Evolutionary conservation across 345 rosid genomes (phyloP), one percentile per base, ranked within the genome.

Genomic region (Dipteronia dyeriana): DNA sequence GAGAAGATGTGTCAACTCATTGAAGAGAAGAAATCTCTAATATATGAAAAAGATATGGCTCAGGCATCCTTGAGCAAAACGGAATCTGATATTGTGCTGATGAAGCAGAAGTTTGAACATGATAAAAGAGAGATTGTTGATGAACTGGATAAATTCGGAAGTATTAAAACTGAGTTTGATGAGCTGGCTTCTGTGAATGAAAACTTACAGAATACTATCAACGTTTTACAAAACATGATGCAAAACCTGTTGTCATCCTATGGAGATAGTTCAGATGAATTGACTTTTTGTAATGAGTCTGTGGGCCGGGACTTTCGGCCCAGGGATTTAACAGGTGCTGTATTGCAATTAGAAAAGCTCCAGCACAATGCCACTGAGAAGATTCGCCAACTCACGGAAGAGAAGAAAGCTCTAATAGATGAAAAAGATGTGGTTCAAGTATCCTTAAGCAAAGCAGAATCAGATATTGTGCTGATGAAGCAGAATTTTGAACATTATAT

Each of bases 71-170:
- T 86, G 75, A 75, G 77, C 74, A 82, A 77, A 56, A 86, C 84
- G 19, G 84, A 88, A 86, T 79, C 92, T 64, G 87, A 88, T 75
- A 79, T 79, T 71, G 60, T 70, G 68, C 76, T 83, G 75, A 79
- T 92, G 75, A 92, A 92, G 82, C 86, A 85, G 84, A 87, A 83
- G 83, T 85, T 82, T 66, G 91, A 88, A 74, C 74, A 69, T 77
- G 92, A 86, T 71, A 9, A 82, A 68, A 77, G 64, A 13, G 78
- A 78, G 81, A 78, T 87, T 73, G 84, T 81, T 19, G 79, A 80
- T 68, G 87, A 87, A 78, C 78, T 91, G 39, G 85, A 84, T 80
- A 80, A 63, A 47, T 90, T 59, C 25, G 63, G 63, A 59, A 59
- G 63, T 76, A 61, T 84, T 60, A 85, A 76, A 75, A 74, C 63